Evolutionary conservation across 495 filamentous ascomycete genomes (phyloP).

Genomic region (Paragyromitra xinjiangensis): DNA sequence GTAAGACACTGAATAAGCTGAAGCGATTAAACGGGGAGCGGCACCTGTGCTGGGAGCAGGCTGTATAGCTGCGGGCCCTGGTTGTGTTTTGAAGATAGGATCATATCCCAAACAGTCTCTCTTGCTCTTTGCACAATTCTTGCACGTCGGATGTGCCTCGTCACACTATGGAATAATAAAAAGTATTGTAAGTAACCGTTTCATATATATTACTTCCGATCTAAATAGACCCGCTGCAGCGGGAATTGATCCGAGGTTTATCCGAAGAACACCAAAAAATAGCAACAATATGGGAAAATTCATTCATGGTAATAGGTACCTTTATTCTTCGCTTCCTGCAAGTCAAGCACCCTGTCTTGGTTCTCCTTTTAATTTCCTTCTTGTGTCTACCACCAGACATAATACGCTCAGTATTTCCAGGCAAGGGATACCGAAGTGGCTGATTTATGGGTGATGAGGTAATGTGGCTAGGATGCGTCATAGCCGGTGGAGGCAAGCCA

Average conservation of each 20-base stretch:
- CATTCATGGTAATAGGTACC: slow-evolving; percentile 68
- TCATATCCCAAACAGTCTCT: slow-evolving; percentile 98
- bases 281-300: slow-evolving; percentile 51
- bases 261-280: slow-evolving; percentile 51
- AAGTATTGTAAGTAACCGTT: slow-evolving; percentile 55
- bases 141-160: slow-evolving; percentile 91
- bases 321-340: slow-evolving; percentile 98
- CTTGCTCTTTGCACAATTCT: slow-evolving; percentile 98
- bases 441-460: slow-evolving; percentile 59
- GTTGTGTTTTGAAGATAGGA: slow-evolving; percentile 92
- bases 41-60: slow-evolving; percentile 65
- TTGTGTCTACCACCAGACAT: slow-evolving; percentile 86
- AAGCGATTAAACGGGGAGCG: slow-evolving; percentile 49
- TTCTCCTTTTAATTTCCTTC: slow-evolving; percentile 98
- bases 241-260: slow-evolving; percentile 60
- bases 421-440: slow-evolving; percentile 70
- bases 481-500: slow-evolving; percentile 45
- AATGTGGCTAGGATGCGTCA: slow-evolving; percentile 50
- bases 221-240: slow-evolving; percentile 41
- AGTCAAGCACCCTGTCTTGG: slow-evolving; percentile 96
- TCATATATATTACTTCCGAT: slow-evolving; percentile 56
- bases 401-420: slow-evolving; percentile 68
- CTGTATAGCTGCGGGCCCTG: slow-evolving; percentile 79
- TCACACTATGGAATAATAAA: slow-evolving; percentile 75
- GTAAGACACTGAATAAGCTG: slow-evolving; percentile 55